A percentile compares a stretch with the other conserved stretches of the same genome.
Evolutionary conservation across 495 filamentous ascomycete genomes (phyloP).

Genomic region (Annulohypoxylon moriforme): DNA sequence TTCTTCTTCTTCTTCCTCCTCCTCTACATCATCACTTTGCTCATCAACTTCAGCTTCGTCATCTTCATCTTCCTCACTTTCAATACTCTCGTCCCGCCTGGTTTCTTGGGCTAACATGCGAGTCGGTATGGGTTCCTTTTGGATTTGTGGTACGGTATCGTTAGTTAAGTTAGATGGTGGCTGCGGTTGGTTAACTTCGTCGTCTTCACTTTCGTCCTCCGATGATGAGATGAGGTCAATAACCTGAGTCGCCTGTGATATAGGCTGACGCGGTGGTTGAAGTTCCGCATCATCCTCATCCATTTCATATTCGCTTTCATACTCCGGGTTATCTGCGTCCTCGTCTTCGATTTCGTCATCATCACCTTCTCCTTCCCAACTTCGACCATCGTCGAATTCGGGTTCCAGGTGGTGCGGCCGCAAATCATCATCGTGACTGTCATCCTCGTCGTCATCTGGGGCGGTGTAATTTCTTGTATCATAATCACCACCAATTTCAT

Average conservation of each 20-base stretch:
- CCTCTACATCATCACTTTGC: constrained; percentile 16
- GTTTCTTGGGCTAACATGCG: neutral
- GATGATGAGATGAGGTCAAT: constrained; percentile 56
- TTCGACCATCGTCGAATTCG: constrained; percentile 44
- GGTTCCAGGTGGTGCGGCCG: constrained; percentile 35
- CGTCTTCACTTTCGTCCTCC: constrained; percentile 50
- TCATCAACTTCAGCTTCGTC: constrained; percentile 10
- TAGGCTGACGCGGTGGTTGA: constrained; percentile 13
- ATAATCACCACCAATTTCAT: constrained; percentile 48
- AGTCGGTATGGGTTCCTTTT: neutral
- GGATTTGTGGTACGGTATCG: constrained; percentile 1
- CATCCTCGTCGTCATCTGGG: constrained; percentile 53
- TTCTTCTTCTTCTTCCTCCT: neutral
- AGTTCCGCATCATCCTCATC: constrained; percentile 24
- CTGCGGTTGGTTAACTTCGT: constrained; percentile 20
- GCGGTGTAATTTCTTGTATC: constrained; percentile 46
- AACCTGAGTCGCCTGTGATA: constrained; percentile 44
- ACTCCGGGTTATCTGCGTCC: constrained; percentile 40
- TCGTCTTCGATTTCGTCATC: constrained; percentile 47
- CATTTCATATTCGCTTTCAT: constrained; percentile 43
- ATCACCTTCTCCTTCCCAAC: constrained; percentile 47
- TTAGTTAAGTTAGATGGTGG: neutral
- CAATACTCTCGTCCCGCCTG: neutral
- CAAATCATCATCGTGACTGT: constrained; percentile 51
- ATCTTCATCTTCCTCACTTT: constrained; percentile 24